A percentile compares a stretch with the other conserved stretches of the same genome.
These are phyloP conservation scores for Arabidopsis suecica DNA, from an alignment of 345 rosid genomes.

Conservation along the genomic window DNA sequence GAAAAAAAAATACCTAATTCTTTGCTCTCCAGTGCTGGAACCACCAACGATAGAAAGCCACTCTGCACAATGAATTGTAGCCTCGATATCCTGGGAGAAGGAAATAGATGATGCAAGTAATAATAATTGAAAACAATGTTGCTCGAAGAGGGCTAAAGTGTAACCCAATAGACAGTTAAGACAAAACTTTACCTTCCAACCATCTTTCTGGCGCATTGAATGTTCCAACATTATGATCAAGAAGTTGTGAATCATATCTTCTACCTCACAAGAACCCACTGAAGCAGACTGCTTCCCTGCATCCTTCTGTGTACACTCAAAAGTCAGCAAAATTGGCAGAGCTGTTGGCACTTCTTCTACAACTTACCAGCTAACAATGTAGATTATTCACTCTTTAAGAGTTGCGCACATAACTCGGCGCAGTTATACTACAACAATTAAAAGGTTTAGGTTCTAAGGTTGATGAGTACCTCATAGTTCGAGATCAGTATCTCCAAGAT, in stretches of 20 bases:
- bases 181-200: conserved; percentile 81
- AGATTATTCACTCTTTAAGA: conserved; percentile 8
- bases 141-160: conserved; percentile 17
- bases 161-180: conserved; percentile 5
- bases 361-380: conserved; percentile 22
- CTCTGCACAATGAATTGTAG: conserved; percentile 99
- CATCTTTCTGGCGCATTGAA: conserved; percentile 99
- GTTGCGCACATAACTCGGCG: conserved; percentile 15
- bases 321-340: conserved; percentile 35
- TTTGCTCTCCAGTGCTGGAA: conserved; percentile 95
- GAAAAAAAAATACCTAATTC: conserved; percentile 65
- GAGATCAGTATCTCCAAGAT: conserved; percentile 89
- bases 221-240: conserved; percentile 92
- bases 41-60: conserved; percentile 99
- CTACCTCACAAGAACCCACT: conserved; percentile 72
- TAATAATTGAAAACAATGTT: conserved; percentile 28
- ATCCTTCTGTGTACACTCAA: conserved; percentile 67
- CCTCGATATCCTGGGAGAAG: conserved; percentile 92
- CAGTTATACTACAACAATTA: conserved; percentile 23
- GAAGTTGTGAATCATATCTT: conserved; percentile 92
- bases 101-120: conserved; percentile 38
- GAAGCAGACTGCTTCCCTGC: conserved; percentile 57
- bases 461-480: conserved; percentile 75
- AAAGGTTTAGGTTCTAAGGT: conserved; percentile 21
- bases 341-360: conserved; percentile 32